Evolutionary conservation across 768 basidiomycete genomes (phyloP), one percentile per base, ranked within the genome.

Genomic region (Dioszegia aurantiaca): DNA sequence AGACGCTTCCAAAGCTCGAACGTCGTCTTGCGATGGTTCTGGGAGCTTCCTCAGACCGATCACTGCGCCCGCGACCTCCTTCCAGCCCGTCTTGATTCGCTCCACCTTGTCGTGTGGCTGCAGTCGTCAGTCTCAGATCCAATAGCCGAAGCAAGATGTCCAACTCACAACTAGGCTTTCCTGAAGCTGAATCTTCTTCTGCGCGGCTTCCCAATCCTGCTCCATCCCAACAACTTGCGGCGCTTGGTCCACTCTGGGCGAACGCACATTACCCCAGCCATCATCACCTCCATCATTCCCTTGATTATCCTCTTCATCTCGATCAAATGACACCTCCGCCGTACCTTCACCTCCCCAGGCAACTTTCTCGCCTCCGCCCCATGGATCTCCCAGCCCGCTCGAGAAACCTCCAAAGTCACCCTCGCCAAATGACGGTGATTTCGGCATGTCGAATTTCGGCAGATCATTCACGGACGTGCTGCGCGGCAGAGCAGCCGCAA

Each of bases 181-280:
- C 33, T 60, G 59, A 8, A 67, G 27, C 47, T 55, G 60, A 10
- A 72, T 66, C 36, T 47, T 58, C 47, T 64, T 37, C 55, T 74
- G 73, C 1, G 73, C 75, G 17, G 54, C 60, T 47, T 72, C 75
- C 75, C 75, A 76, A 41, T 76, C 75, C 42, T 69, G 57, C 17
- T 76, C 69, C 43, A 59, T 42, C 17, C 28, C 57, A 30, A 23
- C 19, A 17, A 27, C 4, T 8, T 30, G 14, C 26, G 24, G 14
- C 39, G n/a, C n/a, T n/a, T n/a, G n/a, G n/a, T 40, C 41, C 1
- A 24, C 31, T 1, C 16, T 11, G 17, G 23, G 39, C n/a, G 46
- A 36, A 24, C 24, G 12, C 1, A 43, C 41, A 17, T 47, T 27
- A 33, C 63, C 62, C 67, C 71, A 67, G 3, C 64, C 66, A 12